Conservation (phyloP, 148 eudicot species). For the Rhododendron mucronatum region DNA sequence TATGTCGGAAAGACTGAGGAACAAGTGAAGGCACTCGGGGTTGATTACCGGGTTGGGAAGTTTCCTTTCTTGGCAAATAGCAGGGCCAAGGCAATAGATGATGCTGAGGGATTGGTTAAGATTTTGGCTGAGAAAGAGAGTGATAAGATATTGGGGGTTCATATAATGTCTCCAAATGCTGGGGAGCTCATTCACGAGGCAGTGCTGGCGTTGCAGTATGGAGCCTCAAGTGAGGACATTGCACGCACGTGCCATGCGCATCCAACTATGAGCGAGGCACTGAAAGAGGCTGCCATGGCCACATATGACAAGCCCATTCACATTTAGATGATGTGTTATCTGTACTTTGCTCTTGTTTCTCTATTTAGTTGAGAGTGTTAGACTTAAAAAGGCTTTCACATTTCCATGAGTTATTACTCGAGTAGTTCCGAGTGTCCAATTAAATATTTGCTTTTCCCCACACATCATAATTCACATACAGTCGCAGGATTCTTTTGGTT, state of each 20-base stretch:
- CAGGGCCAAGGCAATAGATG: constrained; percentile 94
- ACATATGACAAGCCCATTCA: constrained; percentile 64
- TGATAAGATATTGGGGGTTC: constrained; percentile 88
- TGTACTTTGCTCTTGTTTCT: not conserved
- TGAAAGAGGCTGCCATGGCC: constrained; percentile 97
- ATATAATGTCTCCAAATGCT: constrained; percentile 90
- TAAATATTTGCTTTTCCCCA: constrained; percentile 7
- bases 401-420: not conserved
- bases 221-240: constrained; percentile 95
- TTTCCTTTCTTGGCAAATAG: constrained; percentile 92
- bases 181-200: constrained; percentile 98
- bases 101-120: constrained; percentile 92
- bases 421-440: constrained; percentile 2
- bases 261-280: constrained; percentile 98
- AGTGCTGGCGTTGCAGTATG: constrained; percentile 70
- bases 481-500: not conserved
- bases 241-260: constrained; percentile 99
- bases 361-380: constrained; percentile 15
- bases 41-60: constrained; percentile 76
- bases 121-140: constrained; percentile 83
- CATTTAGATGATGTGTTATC: constrained; percentile 26
- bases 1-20: constrained; percentile 96
- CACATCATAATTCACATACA: constrained; percentile 6
- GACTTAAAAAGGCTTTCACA: constrained; percentile 11
- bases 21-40: constrained; percentile 77